A percentile compares a stretch with the other conserved stretches of the same genome.
Conservation (phyloP, 495 filamentous ascomycete species). For the Paragyromitra xinjiangensis region DNA sequence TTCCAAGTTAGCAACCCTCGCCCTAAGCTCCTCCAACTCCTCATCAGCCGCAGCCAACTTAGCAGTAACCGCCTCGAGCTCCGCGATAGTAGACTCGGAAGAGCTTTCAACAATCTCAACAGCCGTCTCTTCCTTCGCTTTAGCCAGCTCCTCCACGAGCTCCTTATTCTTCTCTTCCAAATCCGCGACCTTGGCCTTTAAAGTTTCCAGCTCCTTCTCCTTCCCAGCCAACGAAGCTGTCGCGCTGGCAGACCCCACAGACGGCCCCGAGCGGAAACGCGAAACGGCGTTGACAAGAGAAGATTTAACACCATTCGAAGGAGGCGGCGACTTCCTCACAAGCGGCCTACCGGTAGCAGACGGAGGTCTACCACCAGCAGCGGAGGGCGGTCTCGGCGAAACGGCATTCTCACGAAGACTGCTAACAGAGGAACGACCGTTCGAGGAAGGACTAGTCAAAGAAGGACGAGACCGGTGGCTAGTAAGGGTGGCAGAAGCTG, state of each 20-base stretch:
- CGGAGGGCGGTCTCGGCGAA: conserved; percentile 49
- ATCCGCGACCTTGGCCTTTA: conserved; percentile 48
- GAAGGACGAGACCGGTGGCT: conserved; percentile 48
- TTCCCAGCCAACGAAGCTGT: conserved; percentile 33
- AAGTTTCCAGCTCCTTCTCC: conserved; percentile 51
- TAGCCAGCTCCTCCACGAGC: conserved; percentile 43
- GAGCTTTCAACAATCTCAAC: conserved; percentile 14
- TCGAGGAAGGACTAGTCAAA: conserved; percentile 38
- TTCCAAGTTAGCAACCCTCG: conserved; percentile 46
- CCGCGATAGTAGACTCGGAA: conserved; percentile 5
- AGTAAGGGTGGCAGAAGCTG: conserved; percentile 16
- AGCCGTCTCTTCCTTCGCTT: conserved; percentile 38
- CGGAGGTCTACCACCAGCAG: conserved; percentile 27
- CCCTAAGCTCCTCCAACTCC: conserved; percentile 43
- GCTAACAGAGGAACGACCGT: conserved; percentile 40
- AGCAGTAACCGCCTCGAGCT: conserved; percentile 21
- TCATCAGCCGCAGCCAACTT: conserved; percentile 27
- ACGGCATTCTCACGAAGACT: conserved; percentile 37
- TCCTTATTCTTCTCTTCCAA: conserved; percentile 53
- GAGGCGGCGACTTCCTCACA: conserved; percentile 38
- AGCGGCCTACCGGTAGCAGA: conserved; percentile 23
- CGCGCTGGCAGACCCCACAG: conserved; percentile 14
- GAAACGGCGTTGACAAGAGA: conserved; percentile 20
- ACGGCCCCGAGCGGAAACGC: conserved; percentile 24
- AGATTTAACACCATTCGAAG: conserved; percentile 10